A percentile compares a stretch with the other conserved stretches of the same genome.
Conservation (phyloP, 257 asterid genomes). For the Penstemon barbatus region DNA sequence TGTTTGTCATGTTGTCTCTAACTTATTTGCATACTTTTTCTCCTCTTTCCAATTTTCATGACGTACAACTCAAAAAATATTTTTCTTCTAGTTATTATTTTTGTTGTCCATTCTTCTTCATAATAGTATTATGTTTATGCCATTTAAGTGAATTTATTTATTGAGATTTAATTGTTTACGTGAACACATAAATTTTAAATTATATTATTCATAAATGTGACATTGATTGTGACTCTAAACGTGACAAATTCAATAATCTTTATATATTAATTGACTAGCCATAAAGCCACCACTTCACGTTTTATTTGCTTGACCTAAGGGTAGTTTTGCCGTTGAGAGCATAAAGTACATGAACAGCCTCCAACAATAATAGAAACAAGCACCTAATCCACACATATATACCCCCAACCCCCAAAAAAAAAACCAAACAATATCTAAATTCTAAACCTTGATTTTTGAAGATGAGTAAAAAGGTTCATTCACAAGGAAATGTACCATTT, state of each 20-base stretch:
- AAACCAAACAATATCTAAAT: not conserved
- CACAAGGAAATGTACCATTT: slow-evolving; percentile 62
- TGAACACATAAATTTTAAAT: too few species aligned
- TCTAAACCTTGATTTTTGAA: not conserved
- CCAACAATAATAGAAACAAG: slow-evolving; percentile 12
- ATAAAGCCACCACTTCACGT: slow-evolving; percentile 43
- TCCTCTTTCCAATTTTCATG: slow-evolving; percentile 25
- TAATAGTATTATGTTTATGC: too few species aligned
- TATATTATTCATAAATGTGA: too few species aligned
- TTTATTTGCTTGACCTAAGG: slow-evolving; percentile 44
- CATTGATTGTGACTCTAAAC: too few species aligned
- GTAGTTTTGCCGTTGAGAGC: slow-evolving; percentile 47
- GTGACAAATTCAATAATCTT: too few species aligned
- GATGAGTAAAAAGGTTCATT: slow-evolving; percentile 51
- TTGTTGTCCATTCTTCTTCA: slow-evolving; percentile 31
- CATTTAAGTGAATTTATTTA: too few species aligned
- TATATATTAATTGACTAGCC: slow-evolving; percentile 10
- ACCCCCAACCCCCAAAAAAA: not conserved
- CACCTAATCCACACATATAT: not conserved
- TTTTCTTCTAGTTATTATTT: not conserved
- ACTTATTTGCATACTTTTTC: slow-evolving; percentile 37
- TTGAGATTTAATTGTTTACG: too few species aligned
- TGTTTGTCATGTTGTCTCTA: slow-evolving; percentile 39
- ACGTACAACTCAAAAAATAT: slow-evolving; percentile 11
- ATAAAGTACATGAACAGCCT: slow-evolving; percentile 34